Percentiles rank a stretch among this genome's conserved stretches.
Conservation (phyloP, 176 grass and related monocot genomes). For the Triticum aestivum region DNA sequence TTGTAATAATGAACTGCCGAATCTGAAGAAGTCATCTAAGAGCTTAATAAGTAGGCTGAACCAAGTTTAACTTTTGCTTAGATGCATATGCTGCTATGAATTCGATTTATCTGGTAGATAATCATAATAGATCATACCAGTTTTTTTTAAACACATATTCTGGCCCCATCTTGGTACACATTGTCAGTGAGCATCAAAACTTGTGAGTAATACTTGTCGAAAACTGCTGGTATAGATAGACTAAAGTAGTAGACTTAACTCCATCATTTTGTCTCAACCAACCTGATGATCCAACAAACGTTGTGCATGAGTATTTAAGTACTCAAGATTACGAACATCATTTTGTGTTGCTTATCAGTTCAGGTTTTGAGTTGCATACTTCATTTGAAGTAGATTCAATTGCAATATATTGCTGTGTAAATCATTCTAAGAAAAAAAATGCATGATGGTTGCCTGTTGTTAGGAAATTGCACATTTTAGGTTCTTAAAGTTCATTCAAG, state of each 20-base stretch:
- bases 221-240: too few relatives aligned
- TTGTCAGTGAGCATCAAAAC: too few relatives aligned
- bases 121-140: neutral
- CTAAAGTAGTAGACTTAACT: neutral
- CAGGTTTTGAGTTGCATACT: too few relatives aligned
- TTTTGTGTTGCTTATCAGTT: too few relatives aligned
- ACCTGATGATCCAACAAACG: neutral
- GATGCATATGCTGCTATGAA: neutral
- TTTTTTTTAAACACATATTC: neutral
- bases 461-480: too few relatives aligned
- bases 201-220: too few relatives aligned
- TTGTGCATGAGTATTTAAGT: neutral
- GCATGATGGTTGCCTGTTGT: too few relatives aligned
- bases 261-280: neutral
- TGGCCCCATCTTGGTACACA: neutral
- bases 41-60: too few relatives aligned
- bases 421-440: too few relatives aligned
- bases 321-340: neutral
- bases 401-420: too few relatives aligned
- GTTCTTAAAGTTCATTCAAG: too few relatives aligned
- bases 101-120: neutral
- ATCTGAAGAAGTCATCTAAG: neutral
- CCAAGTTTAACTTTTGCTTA: neutral
- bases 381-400: too few relatives aligned
- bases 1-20: neutral